Evolutionary conservation across 2,329 filamentous ascomycete species (phyloP), one percentile per base, ranked within the genome.

Genomic region (Penicillium sp.): DNA sequence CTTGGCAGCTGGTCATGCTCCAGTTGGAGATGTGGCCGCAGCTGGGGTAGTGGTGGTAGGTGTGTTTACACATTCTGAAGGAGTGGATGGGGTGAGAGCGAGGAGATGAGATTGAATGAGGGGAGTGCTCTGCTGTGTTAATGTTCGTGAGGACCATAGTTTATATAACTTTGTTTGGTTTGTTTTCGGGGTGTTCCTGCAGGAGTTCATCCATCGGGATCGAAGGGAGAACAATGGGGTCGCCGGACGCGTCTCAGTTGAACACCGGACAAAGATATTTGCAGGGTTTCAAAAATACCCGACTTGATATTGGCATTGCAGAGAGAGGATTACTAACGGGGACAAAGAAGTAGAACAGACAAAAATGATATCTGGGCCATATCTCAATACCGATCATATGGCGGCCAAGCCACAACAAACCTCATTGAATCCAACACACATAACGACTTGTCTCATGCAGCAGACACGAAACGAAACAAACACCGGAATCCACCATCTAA

Each of bases 21-120:
- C 57, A 65, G 31, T 53, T 55, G 38, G 59, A 49, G 30, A 67
- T 64, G 36, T 67, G 64, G 12, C 64, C 62, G 40, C 63, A 67
- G 29, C 10, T 14, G 10, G 54, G 47, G 37, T 62, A 63, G 46
- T 64, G 63, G 38, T 65, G 60, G 36, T 60, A 64, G n/a, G 47
- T 61, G 29, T 61, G 47, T 7, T 51, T 40, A 30, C 63, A 66
- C 63, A 67, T 67, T n/a, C 7, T 52, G 16, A 11, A 11, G 16
- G 3, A 14, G 10, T 10, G 7, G 14, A 19, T 34, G 28, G 2
- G 25, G 8, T 38, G 37, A 9, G 28, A 22, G 11, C 12, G 31
- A 18, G 25, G 34, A 29, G 28, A n/a, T 27, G 19, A 8, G 18
- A 29, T 16, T 4, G n/a, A 41, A 7, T 13, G 22, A 19, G 29